These are phyloP conservation scores for Bruguiera gymnorhiza DNA, from an alignment of 345 rosid species.

Conservation along the genomic window DNA sequence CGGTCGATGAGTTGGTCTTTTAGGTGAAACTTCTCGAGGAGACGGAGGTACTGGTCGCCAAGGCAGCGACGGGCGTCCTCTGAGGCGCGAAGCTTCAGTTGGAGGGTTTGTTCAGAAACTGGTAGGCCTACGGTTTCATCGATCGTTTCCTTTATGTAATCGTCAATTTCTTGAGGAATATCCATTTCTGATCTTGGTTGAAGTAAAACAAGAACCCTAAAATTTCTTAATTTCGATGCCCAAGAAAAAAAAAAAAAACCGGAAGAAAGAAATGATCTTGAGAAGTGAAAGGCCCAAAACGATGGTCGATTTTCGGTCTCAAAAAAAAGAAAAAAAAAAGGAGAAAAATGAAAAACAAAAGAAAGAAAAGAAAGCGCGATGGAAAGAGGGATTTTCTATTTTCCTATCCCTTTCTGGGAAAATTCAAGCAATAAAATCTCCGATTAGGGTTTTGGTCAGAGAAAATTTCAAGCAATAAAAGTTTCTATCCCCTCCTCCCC, in stretches of 20 bases:
- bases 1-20: slow-evolving; percentile 57
- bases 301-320: too few relatives aligned
- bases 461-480: too few relatives aligned
- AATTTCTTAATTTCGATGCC: too few relatives aligned
- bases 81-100: slow-evolving; percentile 48
- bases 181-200: slow-evolving; percentile 23
- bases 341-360: not conserved
- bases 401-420: too few relatives aligned
- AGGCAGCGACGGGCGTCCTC: slow-evolving; percentile 55
- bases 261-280: too few relatives aligned
- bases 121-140: slow-evolving; percentile 66
- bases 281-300: too few relatives aligned
- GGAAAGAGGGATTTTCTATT: not conserved
- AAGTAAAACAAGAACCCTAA: not conserved
- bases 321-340: too few relatives aligned
- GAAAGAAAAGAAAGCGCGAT: not conserved
- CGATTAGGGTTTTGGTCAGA: slow-evolving; percentile 1
- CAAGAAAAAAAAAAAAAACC: too few relatives aligned
- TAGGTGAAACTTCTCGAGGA: slow-evolving; percentile 46
- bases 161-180: slow-evolving; percentile 52
- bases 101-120: slow-evolving; percentile 48
- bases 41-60: slow-evolving; percentile 37
- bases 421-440: too few relatives aligned
- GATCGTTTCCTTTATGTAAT: slow-evolving; percentile 62
- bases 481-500: too few relatives aligned